A percentile compares a stretch with the other conserved stretches of the same genome.
Conservation (phyloP, 176 grass and related monocot genomes). For the Carex cristatella region DNA sequence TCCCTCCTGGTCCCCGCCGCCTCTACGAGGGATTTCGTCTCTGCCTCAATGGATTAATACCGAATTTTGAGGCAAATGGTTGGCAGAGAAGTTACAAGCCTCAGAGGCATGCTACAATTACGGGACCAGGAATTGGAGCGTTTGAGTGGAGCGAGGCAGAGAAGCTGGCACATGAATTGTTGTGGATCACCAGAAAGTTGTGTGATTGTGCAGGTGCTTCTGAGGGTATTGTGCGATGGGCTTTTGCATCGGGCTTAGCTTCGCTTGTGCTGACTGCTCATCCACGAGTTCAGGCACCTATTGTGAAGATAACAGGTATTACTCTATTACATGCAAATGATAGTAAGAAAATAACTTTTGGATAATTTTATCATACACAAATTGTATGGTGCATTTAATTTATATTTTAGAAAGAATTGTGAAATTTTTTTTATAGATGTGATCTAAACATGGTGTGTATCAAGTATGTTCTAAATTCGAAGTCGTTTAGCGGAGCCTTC, state of each 20-base stretch:
- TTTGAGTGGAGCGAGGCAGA: constrained; percentile 36
- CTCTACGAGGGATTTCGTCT: constrained; percentile 27
- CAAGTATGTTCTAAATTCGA: too few species aligned
- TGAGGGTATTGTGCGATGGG: constrained; percentile 31
- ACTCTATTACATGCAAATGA: neutral
- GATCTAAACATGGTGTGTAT: too few species aligned
- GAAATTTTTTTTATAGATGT: too few species aligned
- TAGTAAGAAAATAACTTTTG: neutral
- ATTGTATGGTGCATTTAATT: too few species aligned
- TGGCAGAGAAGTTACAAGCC: constrained; percentile 19
- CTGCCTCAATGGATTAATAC: constrained; percentile 29
- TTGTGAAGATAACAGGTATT: constrained; percentile 30
- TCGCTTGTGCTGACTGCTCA: constrained; percentile 30
- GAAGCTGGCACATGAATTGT: constrained; percentile 36
- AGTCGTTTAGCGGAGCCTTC: too few species aligned
- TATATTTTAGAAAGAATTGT: too few species aligned
- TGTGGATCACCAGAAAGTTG: constrained; percentile 36
- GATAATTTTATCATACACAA: too few species aligned
- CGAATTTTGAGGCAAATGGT: neutral
- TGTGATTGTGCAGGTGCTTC: constrained; percentile 17
- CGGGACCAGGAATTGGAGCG: neutral
- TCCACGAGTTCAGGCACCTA: constrained; percentile 29
- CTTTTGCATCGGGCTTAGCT: constrained; percentile 30
- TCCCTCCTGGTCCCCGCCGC: constrained; percentile 25
- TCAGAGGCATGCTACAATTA: constrained; percentile 10